A percentile compares a stretch with the other conserved stretches of the same genome.
Conservation (phyloP, 1,139 yeast species). For the Yamadazyma mexicana region DNA sequence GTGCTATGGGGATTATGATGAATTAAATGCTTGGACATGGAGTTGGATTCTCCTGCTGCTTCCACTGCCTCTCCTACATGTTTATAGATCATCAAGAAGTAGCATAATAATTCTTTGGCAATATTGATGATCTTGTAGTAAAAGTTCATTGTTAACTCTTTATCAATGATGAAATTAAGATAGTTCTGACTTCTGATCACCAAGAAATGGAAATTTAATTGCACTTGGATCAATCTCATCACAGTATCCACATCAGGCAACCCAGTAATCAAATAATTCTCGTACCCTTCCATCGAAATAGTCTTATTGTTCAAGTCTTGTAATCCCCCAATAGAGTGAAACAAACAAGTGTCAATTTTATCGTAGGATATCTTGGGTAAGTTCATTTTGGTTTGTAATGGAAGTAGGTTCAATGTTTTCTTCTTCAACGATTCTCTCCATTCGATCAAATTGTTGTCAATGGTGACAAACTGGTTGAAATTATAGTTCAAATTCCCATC, state of each 20-base stretch:
- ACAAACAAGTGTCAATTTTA: constrained; percentile 25
- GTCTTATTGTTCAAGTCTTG: constrained; percentile 19
- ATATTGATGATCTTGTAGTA: constrained; percentile 38
- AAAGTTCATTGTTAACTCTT: constrained; percentile 39
- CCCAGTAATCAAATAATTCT: constrained; percentile 33
- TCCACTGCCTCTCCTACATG: constrained; percentile 24
- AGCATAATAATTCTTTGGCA: constrained; percentile 40
- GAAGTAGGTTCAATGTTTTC: constrained; percentile 29
- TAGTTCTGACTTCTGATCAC: constrained; percentile 47
- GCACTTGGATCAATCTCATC: constrained; percentile 42
- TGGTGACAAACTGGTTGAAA: constrained; percentile 44
- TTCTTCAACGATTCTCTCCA: constrained; percentile 44
- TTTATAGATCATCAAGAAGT: constrained; percentile 39
- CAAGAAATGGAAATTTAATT: constrained; percentile 45
- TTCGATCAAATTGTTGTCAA: constrained; percentile 42
- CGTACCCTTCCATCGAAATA: constrained; percentile 30
- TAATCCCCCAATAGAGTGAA: constrained; percentile 26
- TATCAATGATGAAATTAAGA: constrained; percentile 47
- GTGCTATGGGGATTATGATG: constrained; percentile 22
- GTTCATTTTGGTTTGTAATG: constrained; percentile 37
- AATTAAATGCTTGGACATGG: constrained; percentile 12
- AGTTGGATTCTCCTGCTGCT: constrained; percentile 5
- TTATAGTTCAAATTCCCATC: constrained; percentile 52
- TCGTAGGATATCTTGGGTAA: constrained; percentile 26
- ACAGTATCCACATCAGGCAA: constrained; percentile 44